Evolutionary conservation across 306 rosid species (phyloP), one percentile per base, ranked within the genome.

Genomic region (Cucumis cinereus): DNA sequence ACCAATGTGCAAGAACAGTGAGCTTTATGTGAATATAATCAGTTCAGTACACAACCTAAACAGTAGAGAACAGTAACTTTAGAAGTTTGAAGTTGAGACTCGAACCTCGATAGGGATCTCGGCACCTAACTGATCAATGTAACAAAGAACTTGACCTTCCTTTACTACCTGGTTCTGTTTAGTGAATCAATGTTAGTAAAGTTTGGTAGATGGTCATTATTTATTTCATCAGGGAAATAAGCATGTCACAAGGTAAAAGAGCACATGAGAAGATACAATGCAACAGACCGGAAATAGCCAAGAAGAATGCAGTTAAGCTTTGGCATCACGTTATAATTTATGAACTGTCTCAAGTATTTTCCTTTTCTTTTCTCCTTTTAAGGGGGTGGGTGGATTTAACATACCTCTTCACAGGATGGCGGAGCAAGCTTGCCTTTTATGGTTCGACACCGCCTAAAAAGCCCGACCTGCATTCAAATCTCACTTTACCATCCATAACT

Each of bases 141-240:
- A 91, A 84, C 98, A 93, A 58, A 91, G 57, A 81, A 90, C 94
- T 85, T 93, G 87, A 63, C 97, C 92, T 80, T 93, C 98, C 77
- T 88, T 84, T 64, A 93, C 94, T 53, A 53, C 73, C 87, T 93
- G 94, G 76, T 85, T 87, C 98, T 93, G 92, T 77, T 68, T 56
- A 75, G 55, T 58, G 43, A 43, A 36, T 19, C 75, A 74, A 77
- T 73, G 73, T 9, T 14, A 82, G 66, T 57, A 17, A 19, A 56
- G 55, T 20, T 54, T 12, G 66, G 24, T 28, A 35, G 13, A 52
- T 61, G 63, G 53, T 49, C 50, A 17, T 55, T 40, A 14, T 16
- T 77, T 7, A 63, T 33, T 62, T 38, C 30, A 68, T 43, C 53
- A 43, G 12, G n/a, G 56, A 15, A 68, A 10, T 23, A 13, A 67